phyloP scores from a whole-genome alignment of 805 yeast species.

The Ogataea methanolica region DNA sequence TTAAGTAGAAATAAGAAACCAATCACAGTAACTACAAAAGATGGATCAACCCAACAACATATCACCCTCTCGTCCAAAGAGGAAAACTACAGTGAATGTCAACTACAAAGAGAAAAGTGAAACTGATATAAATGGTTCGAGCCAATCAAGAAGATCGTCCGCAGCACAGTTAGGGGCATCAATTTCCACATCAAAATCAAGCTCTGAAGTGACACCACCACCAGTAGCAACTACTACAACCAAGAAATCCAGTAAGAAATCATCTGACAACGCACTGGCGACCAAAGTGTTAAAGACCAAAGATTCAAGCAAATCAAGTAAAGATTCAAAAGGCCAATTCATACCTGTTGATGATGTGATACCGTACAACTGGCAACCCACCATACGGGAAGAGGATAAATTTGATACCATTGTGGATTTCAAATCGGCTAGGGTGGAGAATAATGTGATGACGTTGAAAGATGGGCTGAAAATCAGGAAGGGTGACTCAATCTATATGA shows the following conservation, averaged over 20 bases:
- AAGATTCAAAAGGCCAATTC: conserved; percentile 11
- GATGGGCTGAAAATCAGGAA: conserved; percentile 35
- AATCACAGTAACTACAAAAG: too few species aligned
- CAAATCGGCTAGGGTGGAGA: conserved; percentile 36
- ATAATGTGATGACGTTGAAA: conserved; percentile 37
- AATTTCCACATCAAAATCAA: background rate
- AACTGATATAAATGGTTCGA: conserved; percentile 14
- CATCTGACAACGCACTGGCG: too few species aligned
- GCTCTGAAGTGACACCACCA: background rate
- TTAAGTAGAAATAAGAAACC: too few species aligned
- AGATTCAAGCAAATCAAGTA: conserved; percentile 1
- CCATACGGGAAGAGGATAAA: conserved; percentile 29
- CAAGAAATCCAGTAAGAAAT: background rate
- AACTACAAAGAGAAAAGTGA: conserved; percentile 32
- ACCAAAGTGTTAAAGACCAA: too few species aligned
- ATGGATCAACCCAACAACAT: conserved; percentile 8
- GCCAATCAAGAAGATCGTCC: background rate
- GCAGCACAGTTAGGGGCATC: background rate
- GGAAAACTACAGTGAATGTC: conserved; percentile 28
- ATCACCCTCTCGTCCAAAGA: conserved; percentile 23
- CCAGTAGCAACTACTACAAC: background rate
- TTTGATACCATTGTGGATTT: conserved; percentile 42
- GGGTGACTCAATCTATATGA: conserved; percentile 73
- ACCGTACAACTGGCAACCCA: conserved; percentile 52
- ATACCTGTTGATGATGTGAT: conserved; percentile 30